phyloP scores from a whole-genome alignment of 805 yeast genomes.

The Candida alai region DNA sequence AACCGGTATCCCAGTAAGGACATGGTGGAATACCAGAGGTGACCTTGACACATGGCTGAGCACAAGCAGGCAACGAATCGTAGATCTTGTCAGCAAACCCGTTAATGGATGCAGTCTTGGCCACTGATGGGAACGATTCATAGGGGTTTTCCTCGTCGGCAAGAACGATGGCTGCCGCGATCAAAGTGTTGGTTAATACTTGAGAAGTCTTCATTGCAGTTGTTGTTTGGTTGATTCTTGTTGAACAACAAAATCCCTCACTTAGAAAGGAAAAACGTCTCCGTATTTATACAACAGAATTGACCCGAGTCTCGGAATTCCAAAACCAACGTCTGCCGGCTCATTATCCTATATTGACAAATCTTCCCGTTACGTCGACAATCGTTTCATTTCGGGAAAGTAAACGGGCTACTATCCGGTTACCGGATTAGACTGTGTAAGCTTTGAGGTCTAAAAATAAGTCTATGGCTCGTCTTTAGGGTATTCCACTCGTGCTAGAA shows the following conservation, averaged over 20 bases:
- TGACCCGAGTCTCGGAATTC: not conserved
- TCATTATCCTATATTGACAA: no score
- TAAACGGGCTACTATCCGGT: no score
- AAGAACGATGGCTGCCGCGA: conserved; percentile 12
- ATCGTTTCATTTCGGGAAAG: no score
- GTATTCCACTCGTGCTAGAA: no score
- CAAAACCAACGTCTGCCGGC: not conserved
- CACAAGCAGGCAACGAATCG: conserved; percentile 33
- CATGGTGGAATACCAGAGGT: conserved; percentile 37
- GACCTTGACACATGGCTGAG: conserved; percentile 28
- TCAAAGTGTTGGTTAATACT: not conserved
- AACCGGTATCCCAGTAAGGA: conserved; percentile 46
- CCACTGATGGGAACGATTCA: conserved; percentile 31
- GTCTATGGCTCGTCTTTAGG: no score
- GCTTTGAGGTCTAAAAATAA: no score
- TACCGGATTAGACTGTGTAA: no score
- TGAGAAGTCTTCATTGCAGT: not conserved
- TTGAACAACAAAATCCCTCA: not conserved
- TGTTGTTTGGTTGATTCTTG: not conserved
- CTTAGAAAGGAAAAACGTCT: not conserved
- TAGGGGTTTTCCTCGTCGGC: conserved; percentile 21
- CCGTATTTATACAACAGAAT: no score
- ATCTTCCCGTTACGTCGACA: no score
- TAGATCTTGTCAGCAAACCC: conserved; percentile 40
- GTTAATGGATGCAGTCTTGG: conserved; percentile 38